Base-by-base conservation (phyloP, 768 basidiomycete species). In the Auriscalpium orientale region DNA sequence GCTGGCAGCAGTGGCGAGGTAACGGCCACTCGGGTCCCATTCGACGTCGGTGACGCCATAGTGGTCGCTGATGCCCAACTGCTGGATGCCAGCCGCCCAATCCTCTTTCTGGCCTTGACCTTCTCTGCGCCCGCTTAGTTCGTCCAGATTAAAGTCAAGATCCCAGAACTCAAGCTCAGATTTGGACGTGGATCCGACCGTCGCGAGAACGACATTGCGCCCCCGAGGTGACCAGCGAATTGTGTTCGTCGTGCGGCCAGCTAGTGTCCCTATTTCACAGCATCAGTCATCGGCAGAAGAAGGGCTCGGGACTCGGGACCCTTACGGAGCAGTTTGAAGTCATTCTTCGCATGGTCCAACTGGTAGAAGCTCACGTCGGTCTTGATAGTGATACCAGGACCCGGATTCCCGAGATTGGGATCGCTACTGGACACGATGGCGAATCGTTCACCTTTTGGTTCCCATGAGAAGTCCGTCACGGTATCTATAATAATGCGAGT, bases 161-260 rank as follows among this genome's bases (percentile, higher is more conserved):
- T 99, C 97, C 94, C 91, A 99, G 74, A 98, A 99, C 69, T 98
- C 95, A 33, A 99, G 79, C 71, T 98, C 97, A 9, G 92, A 98
- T 74, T 98, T 98, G 65, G 81, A 85, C 11, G 91, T 88, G 9
- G 91, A 95, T 28, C 95, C 97, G 56, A 98, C 89, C 44, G 95
- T 98, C 21, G 95, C 95, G 58, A 98, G 82, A 53, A 97, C 89
- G 56, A 95, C 89, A 73, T 98, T 93, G 46, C 95, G 87, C 53
- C 97, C 97, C 53, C 90, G 85, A 40, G 97, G 95, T 13, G 93
- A 94, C 97, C 97, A 99, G 51, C 91, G 84, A 64, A 98, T 87
- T 38, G 91, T 90, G 73, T 98, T 98, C 68, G 86, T 91, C 34
- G 90, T 92, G 60, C 94, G 86, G 35, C 40, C 43, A 20, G 53